A percentile compares a stretch with the other conserved stretches of the same genome.
Conservation (phyloP, 345 rosid genomes). For the Diplotaxis tenuifolia region DNA sequence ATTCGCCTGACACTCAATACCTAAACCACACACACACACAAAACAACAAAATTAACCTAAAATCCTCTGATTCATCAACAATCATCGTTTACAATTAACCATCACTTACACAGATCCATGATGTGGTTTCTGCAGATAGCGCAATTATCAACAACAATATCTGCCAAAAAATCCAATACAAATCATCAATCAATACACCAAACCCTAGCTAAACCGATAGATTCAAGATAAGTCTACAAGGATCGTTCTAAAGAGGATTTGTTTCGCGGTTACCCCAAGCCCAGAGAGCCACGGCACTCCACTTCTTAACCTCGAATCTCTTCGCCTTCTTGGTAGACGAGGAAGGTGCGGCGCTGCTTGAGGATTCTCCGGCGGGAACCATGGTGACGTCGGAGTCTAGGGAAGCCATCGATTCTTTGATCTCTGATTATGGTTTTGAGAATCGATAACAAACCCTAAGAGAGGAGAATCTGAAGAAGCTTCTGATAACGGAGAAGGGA, state of each 20-base stretch:
- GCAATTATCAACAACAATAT: constrained; percentile 91
- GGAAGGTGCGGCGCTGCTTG: constrained; percentile 50
- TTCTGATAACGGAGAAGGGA: neutral
- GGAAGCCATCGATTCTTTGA: constrained; percentile 58
- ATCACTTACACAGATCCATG: constrained; percentile 85
- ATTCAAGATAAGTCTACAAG: neutral
- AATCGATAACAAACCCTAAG: constrained; percentile 12
- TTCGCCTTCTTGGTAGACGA: constrained; percentile 72
- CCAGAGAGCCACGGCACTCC: constrained; percentile 97
- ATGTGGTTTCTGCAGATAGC: constrained; percentile 97
- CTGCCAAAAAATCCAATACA: constrained; percentile 38
- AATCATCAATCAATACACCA: constrained; percentile 2
- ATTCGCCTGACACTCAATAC: constrained; percentile 97
- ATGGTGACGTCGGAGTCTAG: constrained; percentile 76
- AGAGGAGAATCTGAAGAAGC: neutral
- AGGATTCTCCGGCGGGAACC: constrained; percentile 74
- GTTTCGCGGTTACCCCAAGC: constrained; percentile 66
- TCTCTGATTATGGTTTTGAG: neutral
- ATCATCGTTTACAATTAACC: neutral
- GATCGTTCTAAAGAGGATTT: constrained; percentile 22
- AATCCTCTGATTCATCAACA: neutral
- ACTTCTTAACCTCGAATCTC: constrained; percentile 85
- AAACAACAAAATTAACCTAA: neutral
- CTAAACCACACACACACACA: constrained; percentile 38
- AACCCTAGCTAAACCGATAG: neutral